phyloP scores from a whole-genome alignment of 805 yeast species.

The Zygosaccharomyces bailii region DNA sequence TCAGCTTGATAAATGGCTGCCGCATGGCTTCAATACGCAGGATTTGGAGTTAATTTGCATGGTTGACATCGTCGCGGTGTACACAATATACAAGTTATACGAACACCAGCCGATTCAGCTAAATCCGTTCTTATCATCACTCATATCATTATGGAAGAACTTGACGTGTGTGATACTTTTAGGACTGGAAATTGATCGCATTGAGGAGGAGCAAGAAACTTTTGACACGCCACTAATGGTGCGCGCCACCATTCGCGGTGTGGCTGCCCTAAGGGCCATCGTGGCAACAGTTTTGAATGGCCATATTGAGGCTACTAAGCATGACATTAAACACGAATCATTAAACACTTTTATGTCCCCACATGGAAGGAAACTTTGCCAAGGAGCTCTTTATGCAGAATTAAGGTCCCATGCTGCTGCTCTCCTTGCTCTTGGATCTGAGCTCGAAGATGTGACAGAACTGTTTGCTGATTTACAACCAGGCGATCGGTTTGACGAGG shows the following conservation, averaged over 20 bases:
- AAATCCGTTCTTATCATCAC: conserved; percentile 60
- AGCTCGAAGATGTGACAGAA: conserved; percentile 49
- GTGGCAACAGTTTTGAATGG: conserved; percentile 59
- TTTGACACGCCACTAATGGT: conserved; percentile 45
- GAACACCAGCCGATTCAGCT: conserved; percentile 35
- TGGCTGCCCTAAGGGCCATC: conserved; percentile 59
- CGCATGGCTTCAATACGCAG: conserved; percentile 36
- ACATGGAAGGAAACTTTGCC: conserved; percentile 56
- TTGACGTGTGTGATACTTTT: conserved; percentile 56
- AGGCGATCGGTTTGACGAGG: conserved; percentile 68
- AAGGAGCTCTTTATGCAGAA: conserved; percentile 58
- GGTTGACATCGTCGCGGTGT: conserved; percentile 42
- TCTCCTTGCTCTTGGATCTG: conserved; percentile 47
- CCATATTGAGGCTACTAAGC: conserved; percentile 40
- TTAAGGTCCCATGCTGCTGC: conserved; percentile 57
- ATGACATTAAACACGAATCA: conserved; percentile 59
- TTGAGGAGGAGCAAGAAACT: conserved; percentile 41
- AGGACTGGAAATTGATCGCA: conserved; percentile 59
- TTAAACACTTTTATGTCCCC: conserved; percentile 62
- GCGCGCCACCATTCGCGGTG: conserved; percentile 53
- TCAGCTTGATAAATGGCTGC: conserved; percentile 39
- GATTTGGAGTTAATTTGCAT: conserved; percentile 47
- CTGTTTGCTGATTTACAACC: conserved; percentile 52
- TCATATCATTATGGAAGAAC: conserved; percentile 62
- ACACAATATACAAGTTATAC: conserved; percentile 45